Evolutionary conservation across 2,329 filamentous ascomycete species (phyloP).

Genomic region (Talaromyces funiculosus): DNA sequence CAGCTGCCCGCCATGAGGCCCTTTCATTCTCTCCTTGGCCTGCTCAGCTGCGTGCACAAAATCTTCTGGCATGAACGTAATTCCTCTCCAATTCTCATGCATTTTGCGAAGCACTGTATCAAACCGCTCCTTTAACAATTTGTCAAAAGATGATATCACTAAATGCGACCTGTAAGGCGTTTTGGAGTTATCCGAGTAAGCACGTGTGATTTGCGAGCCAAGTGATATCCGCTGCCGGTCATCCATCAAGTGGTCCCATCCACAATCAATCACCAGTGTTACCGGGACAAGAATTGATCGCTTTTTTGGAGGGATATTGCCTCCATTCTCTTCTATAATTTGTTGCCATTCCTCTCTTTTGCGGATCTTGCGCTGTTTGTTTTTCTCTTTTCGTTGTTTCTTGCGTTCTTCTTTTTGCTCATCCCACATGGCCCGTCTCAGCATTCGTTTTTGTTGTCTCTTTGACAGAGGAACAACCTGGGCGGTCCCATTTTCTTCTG

Average conservation of each 20-base stretch:
- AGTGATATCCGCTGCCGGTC: conserved; percentile 81
- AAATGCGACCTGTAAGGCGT: conserved; percentile 65
- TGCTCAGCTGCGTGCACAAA: conserved; percentile 64
- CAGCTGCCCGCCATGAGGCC: conserved; percentile 51
- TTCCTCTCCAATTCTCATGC: conserved; percentile 73
- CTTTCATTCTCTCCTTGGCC: conserved; percentile 63
- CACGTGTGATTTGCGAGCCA: conserved; percentile 74
- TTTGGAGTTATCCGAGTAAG: conserved; percentile 80
- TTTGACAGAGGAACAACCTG: conserved; percentile 60
- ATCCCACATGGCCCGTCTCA: conserved; percentile 69
- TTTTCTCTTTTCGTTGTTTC: conserved; percentile 53
- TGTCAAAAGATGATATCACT: conserved; percentile 69
- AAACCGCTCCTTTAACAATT: conserved; percentile 70
- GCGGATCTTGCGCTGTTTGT: conserved; percentile 47
- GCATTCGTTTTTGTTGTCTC: conserved; percentile 75
- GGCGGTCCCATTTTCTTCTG: not conserved
- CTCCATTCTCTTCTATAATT: conserved; percentile 27
- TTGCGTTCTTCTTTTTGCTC: conserved; percentile 58
- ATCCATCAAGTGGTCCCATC: conserved; percentile 84
- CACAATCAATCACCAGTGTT: conserved; percentile 80
- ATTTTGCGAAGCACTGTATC: conserved; percentile 66
- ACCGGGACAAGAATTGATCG: conserved; percentile 61
- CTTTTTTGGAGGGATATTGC: conserved; percentile 22
- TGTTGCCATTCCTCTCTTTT: conserved; percentile 38
- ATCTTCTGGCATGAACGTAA: conserved; percentile 67